A percentile compares a stretch with the other conserved stretches of the same genome.
These are phyloP conservation scores for Conticribra weissflogii DNA, from an alignment of 108 stramenopile genomes.

Conservation along the genomic window DNA sequence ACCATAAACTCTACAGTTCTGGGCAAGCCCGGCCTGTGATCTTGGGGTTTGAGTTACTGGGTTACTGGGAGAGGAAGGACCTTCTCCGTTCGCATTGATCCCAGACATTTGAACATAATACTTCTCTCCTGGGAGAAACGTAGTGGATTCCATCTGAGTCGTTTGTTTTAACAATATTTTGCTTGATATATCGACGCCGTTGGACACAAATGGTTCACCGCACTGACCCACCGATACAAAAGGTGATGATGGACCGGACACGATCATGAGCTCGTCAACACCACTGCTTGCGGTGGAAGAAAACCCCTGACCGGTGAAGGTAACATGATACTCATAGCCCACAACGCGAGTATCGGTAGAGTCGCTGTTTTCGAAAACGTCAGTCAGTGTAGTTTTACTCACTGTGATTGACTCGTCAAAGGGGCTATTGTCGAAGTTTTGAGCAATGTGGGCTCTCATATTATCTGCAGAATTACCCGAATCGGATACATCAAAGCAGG, in stretches of 20 bases:
- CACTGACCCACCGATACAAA: constrained; percentile 32
- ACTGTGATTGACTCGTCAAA: constrained; percentile 59
- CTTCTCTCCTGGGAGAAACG: constrained; percentile 53
- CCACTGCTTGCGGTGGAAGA: constrained; percentile 41
- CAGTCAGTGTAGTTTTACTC: constrained; percentile 33
- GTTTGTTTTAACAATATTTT: constrained; percentile 32
- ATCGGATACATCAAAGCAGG: constrained; percentile 52
- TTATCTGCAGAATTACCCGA: constrained; percentile 48
- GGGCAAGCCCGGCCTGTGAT: constrained; percentile 50
- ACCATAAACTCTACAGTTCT: constrained; percentile 49
- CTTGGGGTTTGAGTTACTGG: constrained; percentile 41
- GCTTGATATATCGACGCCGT: constrained; percentile 41
- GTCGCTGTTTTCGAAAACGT: constrained; percentile 23
- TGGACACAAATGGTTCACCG: constrained; percentile 29
- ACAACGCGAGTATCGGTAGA: constrained; percentile 23
- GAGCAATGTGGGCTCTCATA: constrained; percentile 45
- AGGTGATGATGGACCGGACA: constrained; percentile 39
- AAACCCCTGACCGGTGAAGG: constrained; percentile 60
- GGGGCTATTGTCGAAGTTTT: constrained; percentile 56
- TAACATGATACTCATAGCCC: constrained; percentile 51
- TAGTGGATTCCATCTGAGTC: constrained; percentile 51
- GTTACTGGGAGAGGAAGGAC: constrained; percentile 25
- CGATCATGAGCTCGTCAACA: constrained; percentile 48
- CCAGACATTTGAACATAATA: constrained; percentile 77
- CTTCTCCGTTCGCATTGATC: constrained; percentile 55